Percentiles rank a stretch among this genome's conserved stretches.
These are phyloP conservation scores for Euphorbia celastroides DNA, from an alignment of 441 rosid genomes.

Conservation along the genomic window DNA sequence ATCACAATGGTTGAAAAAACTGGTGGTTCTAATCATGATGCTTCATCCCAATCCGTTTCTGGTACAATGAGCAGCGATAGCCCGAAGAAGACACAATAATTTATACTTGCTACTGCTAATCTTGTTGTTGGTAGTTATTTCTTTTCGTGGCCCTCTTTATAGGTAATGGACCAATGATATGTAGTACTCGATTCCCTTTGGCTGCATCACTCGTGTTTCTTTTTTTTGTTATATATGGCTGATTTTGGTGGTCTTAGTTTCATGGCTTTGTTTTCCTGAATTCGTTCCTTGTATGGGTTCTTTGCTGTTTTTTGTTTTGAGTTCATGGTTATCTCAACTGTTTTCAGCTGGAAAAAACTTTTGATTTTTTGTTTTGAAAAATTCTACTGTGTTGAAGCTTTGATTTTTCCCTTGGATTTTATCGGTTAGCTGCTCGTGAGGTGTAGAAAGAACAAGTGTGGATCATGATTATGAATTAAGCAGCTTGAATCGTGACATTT, in stretches of 20 bases:
- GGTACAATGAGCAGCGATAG: constrained; percentile 20
- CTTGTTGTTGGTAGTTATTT: neutral
- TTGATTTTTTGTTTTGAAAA: neutral
- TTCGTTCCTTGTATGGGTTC: neutral
- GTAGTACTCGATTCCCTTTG: neutral
- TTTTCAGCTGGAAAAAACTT: neutral
- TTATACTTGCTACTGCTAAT: neutral
- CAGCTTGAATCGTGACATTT: neutral
- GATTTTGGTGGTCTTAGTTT: constrained; percentile 17
- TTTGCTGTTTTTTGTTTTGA: neutral
- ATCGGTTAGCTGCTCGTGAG: neutral
- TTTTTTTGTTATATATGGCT: no score
- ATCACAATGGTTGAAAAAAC: constrained; percentile 28
- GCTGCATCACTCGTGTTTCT: neutral
- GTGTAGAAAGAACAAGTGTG: neutral
- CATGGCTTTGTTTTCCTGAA: constrained; percentile 21
- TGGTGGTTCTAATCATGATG: constrained; percentile 17
- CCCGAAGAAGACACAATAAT: constrained; percentile 31
- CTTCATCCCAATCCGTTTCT: constrained; percentile 26
- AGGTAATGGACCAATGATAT: neutral
- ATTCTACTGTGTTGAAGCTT: neutral
- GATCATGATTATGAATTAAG: neutral
- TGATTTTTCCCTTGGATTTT: neutral
- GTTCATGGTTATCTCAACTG: neutral
- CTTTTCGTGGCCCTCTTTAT: neutral